phyloP scores from a whole-genome alignment of 208 protist genomes.

The Crithidia bombi region DNA sequence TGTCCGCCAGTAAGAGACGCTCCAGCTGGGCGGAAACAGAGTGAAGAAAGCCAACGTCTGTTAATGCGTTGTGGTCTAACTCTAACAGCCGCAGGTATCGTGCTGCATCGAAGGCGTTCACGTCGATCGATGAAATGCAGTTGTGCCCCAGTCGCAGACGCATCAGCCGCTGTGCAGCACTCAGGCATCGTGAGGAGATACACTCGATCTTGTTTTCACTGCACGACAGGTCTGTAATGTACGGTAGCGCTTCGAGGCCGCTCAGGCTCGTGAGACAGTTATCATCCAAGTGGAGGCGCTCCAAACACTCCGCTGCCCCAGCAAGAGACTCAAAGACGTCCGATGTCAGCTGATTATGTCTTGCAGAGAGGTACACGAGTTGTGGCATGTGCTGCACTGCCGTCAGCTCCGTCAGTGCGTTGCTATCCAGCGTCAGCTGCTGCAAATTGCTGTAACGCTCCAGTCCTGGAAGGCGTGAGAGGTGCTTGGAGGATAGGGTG shows the following conservation, averaged over 20 bases:
- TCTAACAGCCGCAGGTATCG: conserved; percentile 54
- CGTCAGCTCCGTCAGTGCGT: conserved; percentile 58
- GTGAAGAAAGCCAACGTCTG: conserved; percentile 45
- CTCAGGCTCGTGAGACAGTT: conserved; percentile 62
- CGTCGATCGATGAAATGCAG: conserved; percentile 24
- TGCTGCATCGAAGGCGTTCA: conserved; percentile 50
- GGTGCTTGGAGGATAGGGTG: conserved; percentile 28
- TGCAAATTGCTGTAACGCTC: conserved; percentile 67
- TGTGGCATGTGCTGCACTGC: conserved; percentile 48
- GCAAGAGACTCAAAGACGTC: conserved; percentile 55
- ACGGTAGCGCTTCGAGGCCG: conserved; percentile 59
- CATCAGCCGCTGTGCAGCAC: conserved; percentile 42
- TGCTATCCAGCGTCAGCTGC: conserved; percentile 66
- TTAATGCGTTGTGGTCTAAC: conserved; percentile 64
- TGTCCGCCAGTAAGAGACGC: conserved; percentile 57
- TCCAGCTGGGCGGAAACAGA: conserved; percentile 62
- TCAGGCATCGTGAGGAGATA: conserved; percentile 27
- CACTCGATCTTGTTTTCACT: conserved; percentile 50
- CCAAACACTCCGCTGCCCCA: conserved; percentile 42
- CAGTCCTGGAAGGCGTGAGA: conserved; percentile 50
- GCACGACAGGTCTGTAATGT: conserved; percentile 63
- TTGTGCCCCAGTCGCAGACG: conserved; percentile 56
- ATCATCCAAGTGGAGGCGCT: conserved; percentile 61
- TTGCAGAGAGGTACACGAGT: conserved; percentile 72
- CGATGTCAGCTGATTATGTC: conserved; percentile 59